Conservation (phyloP, 176 grass and related monocot species). For the Oryza officinalis region DNA sequence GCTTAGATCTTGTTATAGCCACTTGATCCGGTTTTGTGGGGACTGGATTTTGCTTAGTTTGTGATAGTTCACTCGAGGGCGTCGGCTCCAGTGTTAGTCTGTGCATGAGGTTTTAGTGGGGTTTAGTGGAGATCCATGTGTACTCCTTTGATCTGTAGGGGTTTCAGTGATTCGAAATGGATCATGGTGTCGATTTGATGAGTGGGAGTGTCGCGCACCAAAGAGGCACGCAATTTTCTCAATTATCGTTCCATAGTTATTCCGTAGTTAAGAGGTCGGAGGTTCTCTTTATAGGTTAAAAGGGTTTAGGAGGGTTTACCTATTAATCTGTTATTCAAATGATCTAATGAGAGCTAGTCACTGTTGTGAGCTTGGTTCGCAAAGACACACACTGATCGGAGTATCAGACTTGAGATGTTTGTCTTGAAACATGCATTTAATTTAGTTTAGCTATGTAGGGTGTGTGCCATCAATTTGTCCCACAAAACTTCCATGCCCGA, state of each 20-base stretch:
- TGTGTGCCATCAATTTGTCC: background rate
- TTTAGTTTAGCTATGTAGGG: background rate
- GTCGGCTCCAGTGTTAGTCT: background rate
- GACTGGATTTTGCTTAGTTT: background rate
- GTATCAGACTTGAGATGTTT: background rate
- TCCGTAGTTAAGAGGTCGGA: background rate
- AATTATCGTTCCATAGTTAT: background rate
- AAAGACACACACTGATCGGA: background rate
- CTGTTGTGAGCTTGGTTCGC: background rate
- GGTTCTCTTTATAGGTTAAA: background rate
- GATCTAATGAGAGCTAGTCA: background rate
- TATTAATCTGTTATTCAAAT: background rate
- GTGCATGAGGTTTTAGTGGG: background rate
- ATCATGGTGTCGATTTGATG: background rate
- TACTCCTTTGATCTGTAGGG: background rate
- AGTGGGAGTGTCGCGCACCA: background rate
- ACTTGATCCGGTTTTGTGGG: background rate
- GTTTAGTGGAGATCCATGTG: background rate
- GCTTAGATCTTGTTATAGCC: conserved; percentile 7
- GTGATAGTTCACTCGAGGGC: background rate
- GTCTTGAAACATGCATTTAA: background rate
- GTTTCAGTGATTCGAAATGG: background rate
- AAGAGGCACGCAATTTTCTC: background rate
- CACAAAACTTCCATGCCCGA: background rate
- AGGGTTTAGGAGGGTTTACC: background rate